Base-by-base conservation (phyloP, 176 grass and related monocot species). In the Hsuehochloa calcarea region DNA sequence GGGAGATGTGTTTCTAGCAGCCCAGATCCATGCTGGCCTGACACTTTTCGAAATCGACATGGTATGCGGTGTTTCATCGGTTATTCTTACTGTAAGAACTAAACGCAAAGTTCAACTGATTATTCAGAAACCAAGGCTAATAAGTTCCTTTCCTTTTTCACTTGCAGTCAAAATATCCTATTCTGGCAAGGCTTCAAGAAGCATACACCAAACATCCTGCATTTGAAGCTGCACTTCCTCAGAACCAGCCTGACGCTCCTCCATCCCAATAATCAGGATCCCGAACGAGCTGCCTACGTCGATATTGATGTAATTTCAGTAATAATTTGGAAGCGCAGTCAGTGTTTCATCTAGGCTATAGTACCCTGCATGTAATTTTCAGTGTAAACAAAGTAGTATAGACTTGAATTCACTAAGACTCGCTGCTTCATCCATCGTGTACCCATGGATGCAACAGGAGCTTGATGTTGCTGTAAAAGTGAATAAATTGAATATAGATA, bases 1-100 rank as follows among this genome's bases (percentile, higher is more conserved):
- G 94, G 94, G 41, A 8, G 94, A 97, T 77, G 70, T 97, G 17
- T 97, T 94, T 83, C 77, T 97, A 64, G 92, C 68, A 0, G 88
- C 94, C 8, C 94, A 97, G 67, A 92, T 97, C 15, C 84, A 90
- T 63, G 76, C 79, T 40, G 92, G 85, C 1, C 9, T 90, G 38
- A 90, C 68, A 1, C 92, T 90, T 56, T 94, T 94, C 45, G 43
- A 85, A 79, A 87, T 97, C 60, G 92, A 97, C 45, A 94, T 94
- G 94, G 94, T 94, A 93, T 16, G 31, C 4, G 77, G 58, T 6
- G 10, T 79, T n/a, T 56, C 56, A 77, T 60, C 35, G 71, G 19
- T 12, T 65, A 20, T 26, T 79, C 19, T 51, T 47, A 16, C n/a
- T 5, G 20, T 77, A 20, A 20, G 17, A 51, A 52, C 23, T 4